Evolutionary conservation across 768 basidiomycete genomes (phyloP), one percentile per base, ranked within the genome.

Genomic region (Leccinellum albellum): DNA sequence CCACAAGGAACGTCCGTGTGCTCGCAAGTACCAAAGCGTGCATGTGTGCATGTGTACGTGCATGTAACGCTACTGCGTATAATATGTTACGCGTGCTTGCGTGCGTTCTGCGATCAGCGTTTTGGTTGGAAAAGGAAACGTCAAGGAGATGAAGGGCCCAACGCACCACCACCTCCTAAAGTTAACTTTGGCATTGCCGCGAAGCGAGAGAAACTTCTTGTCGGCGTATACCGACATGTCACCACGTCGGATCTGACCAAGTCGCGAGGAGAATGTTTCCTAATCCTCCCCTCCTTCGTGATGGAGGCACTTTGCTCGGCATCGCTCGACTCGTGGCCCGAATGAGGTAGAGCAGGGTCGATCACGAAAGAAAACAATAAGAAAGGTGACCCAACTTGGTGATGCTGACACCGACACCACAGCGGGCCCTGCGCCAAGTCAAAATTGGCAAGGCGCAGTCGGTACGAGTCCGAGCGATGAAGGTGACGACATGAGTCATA

Each of bases 91-190:
- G 23, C 13, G 15, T 20, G 17, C n/a, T 4, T 6, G 26, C 42
- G 20, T 37, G 28, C 37, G 35, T 8, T 42, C 20, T 54, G 24
- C 26, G 28, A 35, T 28, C 48, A 15, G 29, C 48, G n/a, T 21
- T 12, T 2, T 31, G 14, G 10, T 44, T 51, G 21, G 24, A 62
- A 63, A 60, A 46, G 62, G 62, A 26, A 64, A 53, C 10, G 3
- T 55, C 29, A 62, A 62, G 37, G 61, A 4, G 3, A 26, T 42
- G 29, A 12, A 58, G 15, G 14, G n/a, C 5, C 20, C n/a, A 42
- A 12, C 31, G 10, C 17, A 37, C 37, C 35, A 17, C 35, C 47
- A 21, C 21, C 24, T 21, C 48, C 32, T 23, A 47, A 51, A 37
- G 35, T 29, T 58, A 44, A 24, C 44, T 37, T 59, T 20, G 26